Conservation (phyloP, 192 early-diverging fungal genomes). For the Spizellomyces sp. region DNA sequence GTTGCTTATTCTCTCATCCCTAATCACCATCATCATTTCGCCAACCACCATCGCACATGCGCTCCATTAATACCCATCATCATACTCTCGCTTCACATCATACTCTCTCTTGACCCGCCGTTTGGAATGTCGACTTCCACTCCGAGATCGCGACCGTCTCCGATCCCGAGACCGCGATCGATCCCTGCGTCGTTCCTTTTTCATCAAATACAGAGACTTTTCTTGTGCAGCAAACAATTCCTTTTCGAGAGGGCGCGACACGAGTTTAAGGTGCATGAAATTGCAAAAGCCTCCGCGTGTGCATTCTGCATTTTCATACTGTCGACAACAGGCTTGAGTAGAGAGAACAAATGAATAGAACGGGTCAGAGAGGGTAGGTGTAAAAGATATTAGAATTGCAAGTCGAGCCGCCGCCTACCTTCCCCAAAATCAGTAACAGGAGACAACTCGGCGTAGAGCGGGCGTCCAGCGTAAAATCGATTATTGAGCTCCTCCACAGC, state of each 20-base stretch:
- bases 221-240: constrained; percentile 84
- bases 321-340: constrained; percentile 84
- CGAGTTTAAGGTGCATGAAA: constrained; percentile 97
- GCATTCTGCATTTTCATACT: constrained; percentile 94
- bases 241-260: constrained; percentile 72
- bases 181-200: constrained; percentile 15
- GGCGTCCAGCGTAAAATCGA: constrained; percentile 90
- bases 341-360: neutral
- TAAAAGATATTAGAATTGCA: neutral
- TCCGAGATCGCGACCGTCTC: too few relatives aligned
- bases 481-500: constrained; percentile 91
- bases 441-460: constrained; percentile 94
- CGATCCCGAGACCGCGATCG: neutral
- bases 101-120: too few relatives aligned
- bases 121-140: too few relatives aligned
- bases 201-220: constrained; percentile 12
- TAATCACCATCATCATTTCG: too few relatives aligned
- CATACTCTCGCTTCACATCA: too few relatives aligned
- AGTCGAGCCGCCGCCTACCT: constrained; percentile 32
- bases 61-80: too few relatives aligned
- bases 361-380: too few relatives aligned
- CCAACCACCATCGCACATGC: too few relatives aligned
- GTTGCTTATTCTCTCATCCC: too few relatives aligned
- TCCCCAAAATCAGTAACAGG: constrained; percentile 98
- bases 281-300: constrained; percentile 96